phyloP scores from a whole-genome alignment of 2,329 filamentous ascomycete species.

The Exophiala calicioides region DNA sequence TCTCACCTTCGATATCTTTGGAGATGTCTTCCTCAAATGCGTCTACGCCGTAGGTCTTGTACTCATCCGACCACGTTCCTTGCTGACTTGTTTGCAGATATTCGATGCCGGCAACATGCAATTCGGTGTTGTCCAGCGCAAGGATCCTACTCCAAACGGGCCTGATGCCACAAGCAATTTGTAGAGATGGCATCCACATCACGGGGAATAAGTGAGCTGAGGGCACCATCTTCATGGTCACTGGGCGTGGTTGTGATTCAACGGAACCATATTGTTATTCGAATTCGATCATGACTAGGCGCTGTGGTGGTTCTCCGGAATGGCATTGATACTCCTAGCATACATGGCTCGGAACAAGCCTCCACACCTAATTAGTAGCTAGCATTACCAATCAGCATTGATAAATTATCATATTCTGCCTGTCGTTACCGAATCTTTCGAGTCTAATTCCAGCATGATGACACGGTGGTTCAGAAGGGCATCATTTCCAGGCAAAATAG shows the following conservation, averaged over 20 bases:
- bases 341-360: background rate
- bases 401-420: background rate
- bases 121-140: constrained; percentile 62
- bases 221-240: background rate
- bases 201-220: too few relatives aligned
- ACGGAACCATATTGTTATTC: too few relatives aligned
- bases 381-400: too few relatives aligned
- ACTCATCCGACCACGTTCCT: background rate
- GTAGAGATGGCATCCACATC: too few relatives aligned
- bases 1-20: constrained; percentile 63
- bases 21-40: constrained; percentile 64
- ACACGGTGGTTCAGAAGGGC: too few relatives aligned
- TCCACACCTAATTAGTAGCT: background rate
- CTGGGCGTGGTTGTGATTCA: too few relatives aligned
- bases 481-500: too few relatives aligned
- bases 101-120: constrained; percentile 64
- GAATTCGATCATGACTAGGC: too few relatives aligned
- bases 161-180: background rate
- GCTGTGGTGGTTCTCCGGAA: background rate
- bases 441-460: too few relatives aligned
- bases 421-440: background rate
- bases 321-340: background rate
- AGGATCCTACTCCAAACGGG: constrained; percentile 35
- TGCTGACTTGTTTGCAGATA: constrained; percentile 43
- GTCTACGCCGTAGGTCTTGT: constrained; percentile 59